Evolutionary conservation across 2,329 filamentous ascomycete genomes (phyloP).

Genomic region (Sclerotinia nivalis): DNA sequence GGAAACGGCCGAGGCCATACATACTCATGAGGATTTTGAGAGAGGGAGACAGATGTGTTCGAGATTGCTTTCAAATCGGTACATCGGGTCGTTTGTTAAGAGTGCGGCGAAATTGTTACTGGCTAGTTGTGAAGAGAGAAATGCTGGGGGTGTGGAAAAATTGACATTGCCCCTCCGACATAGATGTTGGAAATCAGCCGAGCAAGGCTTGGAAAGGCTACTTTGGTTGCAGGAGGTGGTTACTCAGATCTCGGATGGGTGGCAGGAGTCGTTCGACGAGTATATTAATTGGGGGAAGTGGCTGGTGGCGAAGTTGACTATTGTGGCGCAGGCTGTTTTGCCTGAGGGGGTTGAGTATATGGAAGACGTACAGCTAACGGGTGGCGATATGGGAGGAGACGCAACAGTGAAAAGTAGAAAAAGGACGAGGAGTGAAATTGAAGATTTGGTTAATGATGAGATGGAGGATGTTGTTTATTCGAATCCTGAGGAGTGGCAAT

Average conservation of each 20-base stretch:
- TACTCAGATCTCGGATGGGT: background rate
- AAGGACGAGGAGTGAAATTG: background rate
- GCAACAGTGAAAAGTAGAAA: background rate
- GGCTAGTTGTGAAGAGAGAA: background rate
- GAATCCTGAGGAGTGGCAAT: background rate
- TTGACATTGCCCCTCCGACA: background rate
- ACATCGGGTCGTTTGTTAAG: conserved; percentile 3
- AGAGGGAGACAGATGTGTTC: background rate
- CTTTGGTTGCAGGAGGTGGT: background rate
- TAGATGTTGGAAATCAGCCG: background rate
- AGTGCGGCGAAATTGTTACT: background rate
- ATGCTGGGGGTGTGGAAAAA: background rate
- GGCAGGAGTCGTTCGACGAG: background rate
- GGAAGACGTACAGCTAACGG: too few species aligned
- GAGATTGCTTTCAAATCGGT: background rate
- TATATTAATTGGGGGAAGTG: background rate
- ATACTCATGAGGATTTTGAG: background rate
- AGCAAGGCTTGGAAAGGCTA: background rate
- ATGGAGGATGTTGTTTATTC: conserved; percentile 3
- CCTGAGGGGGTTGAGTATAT: background rate
- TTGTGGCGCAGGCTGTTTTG: background rate
- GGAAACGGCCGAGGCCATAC: background rate
- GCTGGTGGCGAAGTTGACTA: background rate
- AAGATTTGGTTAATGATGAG: background rate
- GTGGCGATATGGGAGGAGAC: background rate